Evolutionary conservation across 2,329 filamentous ascomycete species (phyloP).

Genomic region (Phoma herbarum): DNA sequence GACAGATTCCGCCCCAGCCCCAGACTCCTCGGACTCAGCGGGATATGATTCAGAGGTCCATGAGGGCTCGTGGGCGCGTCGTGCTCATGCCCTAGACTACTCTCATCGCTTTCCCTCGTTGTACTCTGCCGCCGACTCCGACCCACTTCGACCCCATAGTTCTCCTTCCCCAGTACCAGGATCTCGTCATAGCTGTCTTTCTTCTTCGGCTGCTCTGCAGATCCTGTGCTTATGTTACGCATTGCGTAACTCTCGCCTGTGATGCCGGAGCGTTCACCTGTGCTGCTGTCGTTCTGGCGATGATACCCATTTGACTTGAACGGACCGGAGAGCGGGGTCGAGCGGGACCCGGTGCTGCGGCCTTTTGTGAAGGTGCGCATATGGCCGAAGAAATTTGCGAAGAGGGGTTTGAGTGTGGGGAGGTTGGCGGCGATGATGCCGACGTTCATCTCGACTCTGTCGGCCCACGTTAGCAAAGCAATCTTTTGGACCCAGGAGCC

Average conservation of each 20-base stretch:
- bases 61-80: neutral
- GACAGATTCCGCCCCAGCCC: neutral
- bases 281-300: neutral
- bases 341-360: slow-evolving; percentile 20
- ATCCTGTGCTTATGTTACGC: neutral
- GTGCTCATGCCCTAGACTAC: slow-evolving; percentile 15
- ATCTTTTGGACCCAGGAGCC: neutral
- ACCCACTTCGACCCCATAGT: slow-evolving; percentile 14
- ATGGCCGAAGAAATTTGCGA: slow-evolving; percentile 35
- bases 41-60: neutral
- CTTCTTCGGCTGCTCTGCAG: neutral
- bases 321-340: neutral
- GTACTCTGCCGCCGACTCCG: slow-evolving; percentile 14
- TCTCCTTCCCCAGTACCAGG: neutral
- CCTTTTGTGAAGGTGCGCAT: slow-evolving; percentile 33
- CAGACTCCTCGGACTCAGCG: neutral
- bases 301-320: neutral
- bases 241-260: neutral
- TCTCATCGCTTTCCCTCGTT: slow-evolving; percentile 25
- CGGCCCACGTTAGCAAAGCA: neutral
- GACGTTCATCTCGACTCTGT: slow-evolving; percentile 43
- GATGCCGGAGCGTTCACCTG: neutral
- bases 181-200: neutral
- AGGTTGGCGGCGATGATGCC: slow-evolving; percentile 45
- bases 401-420: slow-evolving; percentile 41